phyloP scores from a whole-genome alignment of 2,329 filamentous ascomycete species.

The Trichoderma simmonsii region DNA sequence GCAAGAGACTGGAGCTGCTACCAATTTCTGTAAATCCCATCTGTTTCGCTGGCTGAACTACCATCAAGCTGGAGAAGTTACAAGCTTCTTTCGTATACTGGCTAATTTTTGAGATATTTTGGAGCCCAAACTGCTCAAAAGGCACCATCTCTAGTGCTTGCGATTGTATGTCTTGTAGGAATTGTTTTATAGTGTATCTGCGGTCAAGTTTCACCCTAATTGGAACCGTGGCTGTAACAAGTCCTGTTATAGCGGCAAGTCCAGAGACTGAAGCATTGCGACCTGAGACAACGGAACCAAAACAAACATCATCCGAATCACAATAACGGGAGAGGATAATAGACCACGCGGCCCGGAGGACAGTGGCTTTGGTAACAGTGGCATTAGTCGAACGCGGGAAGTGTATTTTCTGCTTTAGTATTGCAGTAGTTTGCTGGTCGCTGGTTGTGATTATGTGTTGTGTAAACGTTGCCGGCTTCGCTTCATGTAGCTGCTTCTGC shows the following conservation, averaged over 20 bases:
- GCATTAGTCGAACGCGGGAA: not conserved
- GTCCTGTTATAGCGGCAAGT: not conserved
- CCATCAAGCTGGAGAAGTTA: slow-evolving; percentile 14
- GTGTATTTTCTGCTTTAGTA: not conserved
- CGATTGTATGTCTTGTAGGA: slow-evolving; percentile 24
- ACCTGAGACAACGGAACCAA: slow-evolving; percentile 24
- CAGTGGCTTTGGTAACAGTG: slow-evolving; percentile 19
- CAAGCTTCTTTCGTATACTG: slow-evolving; percentile 17
- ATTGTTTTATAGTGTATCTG: not conserved
- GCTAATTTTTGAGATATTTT: slow-evolving; percentile 26
- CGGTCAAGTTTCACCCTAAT: not conserved
- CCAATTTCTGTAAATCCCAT: not conserved
- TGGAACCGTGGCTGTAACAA: not conserved
- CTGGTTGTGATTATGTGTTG: not conserved
- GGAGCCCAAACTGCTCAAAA: slow-evolving; percentile 28
- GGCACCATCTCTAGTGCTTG: slow-evolving; percentile 24
- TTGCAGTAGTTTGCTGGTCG: not conserved
- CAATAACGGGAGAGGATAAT: slow-evolving; percentile 21
- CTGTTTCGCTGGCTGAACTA: slow-evolving; percentile 16
- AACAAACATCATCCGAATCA: slow-evolving; percentile 20
- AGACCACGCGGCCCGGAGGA: slow-evolving; percentile 24
- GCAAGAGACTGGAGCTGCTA: not conserved
- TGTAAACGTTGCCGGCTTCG: not conserved
- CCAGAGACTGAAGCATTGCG: slow-evolving; percentile 6
- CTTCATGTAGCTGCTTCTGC: not conserved